Evolutionary conservation across 2,329 filamentous ascomycete genomes (phyloP).

Genomic region (Penicillium sclerotiorum): DNA sequence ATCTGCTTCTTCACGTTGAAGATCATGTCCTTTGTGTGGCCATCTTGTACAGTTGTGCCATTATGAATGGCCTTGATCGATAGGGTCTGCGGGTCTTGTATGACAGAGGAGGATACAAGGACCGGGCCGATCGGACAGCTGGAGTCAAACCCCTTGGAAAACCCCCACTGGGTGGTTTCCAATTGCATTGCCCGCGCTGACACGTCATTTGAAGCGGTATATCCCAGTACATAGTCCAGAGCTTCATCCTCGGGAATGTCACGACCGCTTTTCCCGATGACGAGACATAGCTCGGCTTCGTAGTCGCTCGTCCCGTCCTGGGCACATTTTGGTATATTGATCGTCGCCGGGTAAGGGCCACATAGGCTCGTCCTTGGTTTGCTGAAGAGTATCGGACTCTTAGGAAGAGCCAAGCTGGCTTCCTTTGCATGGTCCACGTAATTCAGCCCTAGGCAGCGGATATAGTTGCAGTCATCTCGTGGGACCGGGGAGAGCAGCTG

Average conservation of each 20-base stretch:
- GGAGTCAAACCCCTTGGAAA: conserved; percentile 29
- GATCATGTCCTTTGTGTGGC: conserved; percentile 42
- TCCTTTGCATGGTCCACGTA: conserved; percentile 35
- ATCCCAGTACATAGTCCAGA: conserved; percentile 33
- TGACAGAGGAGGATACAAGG: not conserved
- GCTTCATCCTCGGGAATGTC: conserved; percentile 29
- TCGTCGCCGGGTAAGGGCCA: conserved; percentile 29
- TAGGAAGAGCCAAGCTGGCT: conserved; percentile 28
- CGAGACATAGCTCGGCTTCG: conserved; percentile 32
- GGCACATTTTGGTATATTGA: conserved; percentile 33
- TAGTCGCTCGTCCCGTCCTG: conserved; percentile 37
- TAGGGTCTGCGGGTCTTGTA: not conserved
- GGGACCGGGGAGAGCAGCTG: conserved; percentile 34
- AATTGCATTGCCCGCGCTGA: conserved; percentile 28
- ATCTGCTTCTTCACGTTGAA: conserved; percentile 45
- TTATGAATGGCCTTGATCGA: conserved; percentile 44
- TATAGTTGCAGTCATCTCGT: conserved; percentile 29
- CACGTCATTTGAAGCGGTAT: conserved; percentile 38
- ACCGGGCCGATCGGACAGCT: conserved; percentile 28
- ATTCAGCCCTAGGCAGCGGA: conserved; percentile 36
- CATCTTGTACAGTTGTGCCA: conserved; percentile 44
- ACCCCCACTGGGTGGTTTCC: conserved; percentile 26
- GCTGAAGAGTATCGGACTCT: conserved; percentile 33
- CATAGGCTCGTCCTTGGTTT: conserved; percentile 32
- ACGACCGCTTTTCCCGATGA: conserved; percentile 27